A percentile compares a stretch with the other conserved stretches of the same genome.
Conservation (phyloP, 192 early-diverging fungal species). For the Linnemannia exigua region DNA sequence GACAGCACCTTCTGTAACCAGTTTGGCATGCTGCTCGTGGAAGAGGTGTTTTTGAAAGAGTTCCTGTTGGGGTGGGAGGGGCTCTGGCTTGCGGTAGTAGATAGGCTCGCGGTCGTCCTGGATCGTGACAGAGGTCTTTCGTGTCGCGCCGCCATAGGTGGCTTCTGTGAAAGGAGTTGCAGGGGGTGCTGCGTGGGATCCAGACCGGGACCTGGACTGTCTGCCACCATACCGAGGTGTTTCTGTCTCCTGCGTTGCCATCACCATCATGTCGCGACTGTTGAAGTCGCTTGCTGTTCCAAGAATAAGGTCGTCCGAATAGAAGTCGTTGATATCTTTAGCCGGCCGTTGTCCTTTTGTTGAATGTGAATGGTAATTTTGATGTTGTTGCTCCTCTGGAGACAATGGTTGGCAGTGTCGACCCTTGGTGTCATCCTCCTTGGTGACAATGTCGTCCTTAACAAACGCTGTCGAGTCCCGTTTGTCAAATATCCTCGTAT, state of each 20-base stretch:
- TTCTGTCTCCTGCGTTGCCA: not conserved
- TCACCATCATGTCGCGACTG: constrained; percentile 20
- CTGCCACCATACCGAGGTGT: constrained; percentile 7
- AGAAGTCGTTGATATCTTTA: not conserved
- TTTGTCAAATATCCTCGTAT: not conserved
- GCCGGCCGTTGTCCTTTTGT: not conserved
- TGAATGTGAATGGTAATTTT: not conserved
- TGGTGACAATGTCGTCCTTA: constrained; percentile 24
- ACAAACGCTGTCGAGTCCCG: constrained; percentile 17
- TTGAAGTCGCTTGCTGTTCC: not conserved
- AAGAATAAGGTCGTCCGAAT: constrained; percentile 8
- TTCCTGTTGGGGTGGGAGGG: not conserved
- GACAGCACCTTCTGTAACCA: constrained; percentile 21
- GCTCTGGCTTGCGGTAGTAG: constrained; percentile 23
- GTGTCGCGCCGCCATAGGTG: not conserved
- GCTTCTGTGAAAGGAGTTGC: not conserved
- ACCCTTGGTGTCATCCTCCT: not conserved
- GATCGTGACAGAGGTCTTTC: constrained; percentile 21
- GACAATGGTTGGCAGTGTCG: not conserved
- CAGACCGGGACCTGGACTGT: constrained; percentile 9
- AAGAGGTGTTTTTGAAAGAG: not conserved
- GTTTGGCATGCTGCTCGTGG: constrained; percentile 14
- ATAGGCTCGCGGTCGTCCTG: constrained; percentile 27
- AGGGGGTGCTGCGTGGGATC: not conserved
- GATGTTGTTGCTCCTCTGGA: constrained; percentile 2